These are phyloP conservation scores for Senecio squalidus DNA, from an alignment of 140 eudicot species.

Conservation along the genomic window DNA sequence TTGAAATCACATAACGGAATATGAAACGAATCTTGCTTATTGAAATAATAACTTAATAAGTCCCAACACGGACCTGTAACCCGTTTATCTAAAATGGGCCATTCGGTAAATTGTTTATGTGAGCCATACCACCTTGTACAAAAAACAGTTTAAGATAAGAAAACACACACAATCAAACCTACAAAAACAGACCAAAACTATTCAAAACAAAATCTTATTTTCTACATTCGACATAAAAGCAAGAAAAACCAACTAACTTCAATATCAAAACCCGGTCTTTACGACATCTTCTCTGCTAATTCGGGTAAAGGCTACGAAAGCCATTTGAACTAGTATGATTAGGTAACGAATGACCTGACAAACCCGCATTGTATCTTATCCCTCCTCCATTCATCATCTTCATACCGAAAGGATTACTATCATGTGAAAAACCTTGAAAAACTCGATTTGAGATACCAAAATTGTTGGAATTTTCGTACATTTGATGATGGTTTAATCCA, in stretches of 20 bases:
- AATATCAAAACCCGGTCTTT: neutral
- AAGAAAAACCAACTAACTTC: neutral
- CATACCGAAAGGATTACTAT: slow-evolving; percentile 18
- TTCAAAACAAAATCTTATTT: neutral
- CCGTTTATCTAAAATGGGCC: too few relatives aligned
- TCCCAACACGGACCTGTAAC: too few relatives aligned
- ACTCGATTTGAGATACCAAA: slow-evolving; percentile 25
- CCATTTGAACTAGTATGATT: slow-evolving; percentile 27
- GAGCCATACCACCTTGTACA: too few relatives aligned
- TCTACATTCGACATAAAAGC: slow-evolving; percentile 8
- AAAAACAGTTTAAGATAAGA: neutral
- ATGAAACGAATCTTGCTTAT: too few relatives aligned
- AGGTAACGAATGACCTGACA: slow-evolving; percentile 24
- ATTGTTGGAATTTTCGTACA: slow-evolving; percentile 21
- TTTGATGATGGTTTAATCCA: slow-evolving; percentile 33
- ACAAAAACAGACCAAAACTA: neutral
- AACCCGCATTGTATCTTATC: slow-evolving; percentile 25
- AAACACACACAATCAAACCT: slow-evolving; percentile 4
- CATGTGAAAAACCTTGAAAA: slow-evolving; percentile 31
- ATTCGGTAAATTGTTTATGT: too few relatives aligned
- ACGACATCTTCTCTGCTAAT: slow-evolving; percentile 8
- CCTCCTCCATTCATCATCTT: slow-evolving; percentile 39
- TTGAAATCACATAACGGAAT: too few relatives aligned
- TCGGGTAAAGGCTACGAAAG: slow-evolving; percentile 26
- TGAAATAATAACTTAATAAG: too few relatives aligned